Conservation (phyloP, 306 rosid species). For the Erythrophleum fordii region DNA sequence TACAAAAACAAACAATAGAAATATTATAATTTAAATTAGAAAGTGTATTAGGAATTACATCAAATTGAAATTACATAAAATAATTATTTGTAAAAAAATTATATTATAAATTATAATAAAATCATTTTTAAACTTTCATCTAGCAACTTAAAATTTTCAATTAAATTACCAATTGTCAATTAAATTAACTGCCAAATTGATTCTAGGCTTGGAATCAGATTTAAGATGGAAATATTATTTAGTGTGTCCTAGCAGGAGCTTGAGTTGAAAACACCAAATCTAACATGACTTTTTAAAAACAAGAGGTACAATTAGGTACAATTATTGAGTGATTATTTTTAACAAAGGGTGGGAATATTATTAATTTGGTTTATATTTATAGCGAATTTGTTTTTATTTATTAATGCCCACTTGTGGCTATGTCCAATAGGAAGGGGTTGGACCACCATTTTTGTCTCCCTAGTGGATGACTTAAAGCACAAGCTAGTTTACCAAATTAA, state of each 20-base stretch:
- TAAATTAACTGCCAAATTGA: neutral
- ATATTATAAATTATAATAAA: too few relatives aligned
- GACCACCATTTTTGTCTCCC: conserved; percentile 28
- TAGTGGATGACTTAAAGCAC: conserved; percentile 29
- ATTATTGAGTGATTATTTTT: conserved; percentile 2
- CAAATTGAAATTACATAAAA: too few relatives aligned
- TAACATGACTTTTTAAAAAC: neutral
- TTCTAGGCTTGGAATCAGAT: conserved; percentile 33
- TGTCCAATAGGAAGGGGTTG: conserved; percentile 8
- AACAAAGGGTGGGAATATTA: neutral
- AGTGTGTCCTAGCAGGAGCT: neutral
- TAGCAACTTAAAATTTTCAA: too few relatives aligned
- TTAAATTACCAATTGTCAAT: too few relatives aligned
- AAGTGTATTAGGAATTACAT: too few relatives aligned
- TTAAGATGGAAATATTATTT: neutral
- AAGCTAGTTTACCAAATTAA: conserved; percentile 7
- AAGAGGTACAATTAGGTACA: conserved; percentile 28
- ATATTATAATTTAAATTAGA: too few relatives aligned
- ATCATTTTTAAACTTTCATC: too few relatives aligned
- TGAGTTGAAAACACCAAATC: neutral
- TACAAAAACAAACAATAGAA: too few relatives aligned
- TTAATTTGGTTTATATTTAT: neutral
- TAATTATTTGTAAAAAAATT: too few relatives aligned
- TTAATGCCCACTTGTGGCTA: conserved; percentile 23
- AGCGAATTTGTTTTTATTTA: too few relatives aligned